Evolutionary conservation across 1,284 basidiomycete species (phyloP).

Genomic region (Trametes versicolor): DNA sequence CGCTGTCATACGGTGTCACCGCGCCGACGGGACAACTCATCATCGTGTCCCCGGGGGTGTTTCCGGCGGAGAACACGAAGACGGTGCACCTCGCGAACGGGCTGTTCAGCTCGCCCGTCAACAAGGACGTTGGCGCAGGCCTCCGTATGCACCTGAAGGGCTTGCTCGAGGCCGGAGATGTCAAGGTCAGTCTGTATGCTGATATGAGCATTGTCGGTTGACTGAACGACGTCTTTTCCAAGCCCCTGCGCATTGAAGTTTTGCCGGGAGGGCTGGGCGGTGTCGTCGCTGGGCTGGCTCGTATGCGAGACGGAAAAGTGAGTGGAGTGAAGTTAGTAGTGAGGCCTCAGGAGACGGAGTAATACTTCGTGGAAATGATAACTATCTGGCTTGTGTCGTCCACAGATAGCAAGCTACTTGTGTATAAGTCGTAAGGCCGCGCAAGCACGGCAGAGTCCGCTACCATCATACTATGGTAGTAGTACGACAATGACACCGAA

Average conservation of each 20-base stretch:
- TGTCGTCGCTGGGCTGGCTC: constrained; percentile 53
- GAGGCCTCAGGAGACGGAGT: constrained; percentile 53
- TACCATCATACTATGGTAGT: no score
- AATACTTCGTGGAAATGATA: background rate
- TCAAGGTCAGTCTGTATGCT: constrained; percentile 34
- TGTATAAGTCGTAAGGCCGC: no score
- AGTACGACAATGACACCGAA: no score
- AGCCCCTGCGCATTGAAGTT: constrained; percentile 48
- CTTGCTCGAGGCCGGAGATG: constrained; percentile 30
- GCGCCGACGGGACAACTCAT: constrained; percentile 39
- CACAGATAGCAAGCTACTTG: no score
- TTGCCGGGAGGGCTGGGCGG: constrained; percentile 57
- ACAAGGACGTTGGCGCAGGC: constrained; percentile 3
- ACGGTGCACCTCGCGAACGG: constrained; percentile 18
- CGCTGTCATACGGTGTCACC: constrained; percentile 36
- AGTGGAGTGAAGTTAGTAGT: constrained; percentile 61
- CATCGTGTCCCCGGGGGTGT: constrained; percentile 21
- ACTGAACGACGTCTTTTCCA: background rate
- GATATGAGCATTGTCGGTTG: constrained; percentile 33
- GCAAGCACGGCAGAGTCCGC: no score
- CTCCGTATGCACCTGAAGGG: constrained; percentile 3
- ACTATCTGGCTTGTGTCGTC: no score
- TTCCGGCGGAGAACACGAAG: constrained; percentile 8
- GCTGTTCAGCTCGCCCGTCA: constrained; percentile 1
- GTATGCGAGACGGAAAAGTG: constrained; percentile 51